Conservation (phyloP, 2,329 filamentous ascomycete species). For the Colletotrichum costaricense region DNA sequence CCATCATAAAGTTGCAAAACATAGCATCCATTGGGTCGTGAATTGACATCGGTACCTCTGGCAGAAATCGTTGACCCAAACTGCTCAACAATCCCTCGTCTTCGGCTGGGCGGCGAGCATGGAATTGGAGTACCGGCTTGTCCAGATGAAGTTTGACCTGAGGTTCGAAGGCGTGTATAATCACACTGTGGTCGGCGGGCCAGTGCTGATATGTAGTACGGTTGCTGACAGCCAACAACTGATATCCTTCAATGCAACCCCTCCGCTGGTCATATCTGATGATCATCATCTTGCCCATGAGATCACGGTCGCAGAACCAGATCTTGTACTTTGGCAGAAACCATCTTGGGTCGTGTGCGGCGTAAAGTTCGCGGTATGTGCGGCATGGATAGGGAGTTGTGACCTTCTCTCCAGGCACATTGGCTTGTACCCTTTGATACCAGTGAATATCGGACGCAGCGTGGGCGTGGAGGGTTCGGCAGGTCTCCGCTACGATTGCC, state of each 20-base stretch:
- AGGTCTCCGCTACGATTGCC: conserved; percentile 68
- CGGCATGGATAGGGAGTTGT: conserved; percentile 66
- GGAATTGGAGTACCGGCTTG: conserved; percentile 74
- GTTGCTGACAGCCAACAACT: conserved; percentile 74
- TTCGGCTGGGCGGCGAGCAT: conserved; percentile 32
- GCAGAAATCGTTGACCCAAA: conserved; percentile 53
- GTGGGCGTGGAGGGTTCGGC: conserved; percentile 68
- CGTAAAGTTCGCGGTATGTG: conserved; percentile 78
- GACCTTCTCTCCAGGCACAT: conserved; percentile 69
- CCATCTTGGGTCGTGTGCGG: conserved; percentile 83
- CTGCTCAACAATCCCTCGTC: neutral
- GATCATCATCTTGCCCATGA: conserved; percentile 80
- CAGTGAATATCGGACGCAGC: conserved; percentile 77
- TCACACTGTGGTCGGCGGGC: conserved; percentile 72
- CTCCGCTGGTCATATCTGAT: conserved; percentile 79
- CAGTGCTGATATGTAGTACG: conserved; percentile 69
- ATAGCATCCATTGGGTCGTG: conserved; percentile 60
- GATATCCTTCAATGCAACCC: conserved; percentile 84
- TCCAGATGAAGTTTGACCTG: conserved; percentile 78
- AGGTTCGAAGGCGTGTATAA: conserved; percentile 80
- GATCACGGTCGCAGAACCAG: conserved; percentile 84
- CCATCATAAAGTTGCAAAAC: conserved; percentile 76
- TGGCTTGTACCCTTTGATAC: conserved; percentile 75
- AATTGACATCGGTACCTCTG: conserved; percentile 65
- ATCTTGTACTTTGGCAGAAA: conserved; percentile 83